Percentiles rank a stretch among this genome's conserved stretches.
phyloP scores from a whole-genome alignment of 2,329 filamentous ascomycete species.

The Cephalotrichum gorgonifer region DNA sequence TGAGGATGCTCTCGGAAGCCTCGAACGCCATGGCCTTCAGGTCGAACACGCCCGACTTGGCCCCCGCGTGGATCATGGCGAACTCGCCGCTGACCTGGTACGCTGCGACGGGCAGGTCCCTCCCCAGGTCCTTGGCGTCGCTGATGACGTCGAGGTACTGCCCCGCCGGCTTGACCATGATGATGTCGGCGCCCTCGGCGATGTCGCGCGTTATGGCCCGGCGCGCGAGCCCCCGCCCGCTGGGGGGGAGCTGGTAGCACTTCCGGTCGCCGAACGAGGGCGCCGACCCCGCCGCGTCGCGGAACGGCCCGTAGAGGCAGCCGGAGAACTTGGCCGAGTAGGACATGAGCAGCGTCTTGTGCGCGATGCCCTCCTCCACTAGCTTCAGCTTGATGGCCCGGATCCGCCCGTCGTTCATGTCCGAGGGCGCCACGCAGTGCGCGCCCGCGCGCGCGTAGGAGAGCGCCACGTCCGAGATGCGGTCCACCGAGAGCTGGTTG shows the following conservation, averaged over 20 bases:
- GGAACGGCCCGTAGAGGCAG: conserved; percentile 93
- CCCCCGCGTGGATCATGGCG: conserved; percentile 93
- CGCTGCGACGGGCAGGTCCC: conserved; percentile 83
- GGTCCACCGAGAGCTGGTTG: conserved; percentile 86
- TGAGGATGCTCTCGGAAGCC: conserved; percentile 82
- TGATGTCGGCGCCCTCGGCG: conserved; percentile 87
- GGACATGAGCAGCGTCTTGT: conserved; percentile 89
- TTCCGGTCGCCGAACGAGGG: conserved; percentile 90
- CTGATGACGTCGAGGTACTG: conserved; percentile 97
- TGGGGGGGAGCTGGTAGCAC: conserved; percentile 94
- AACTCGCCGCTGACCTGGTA: conserved; percentile 97
- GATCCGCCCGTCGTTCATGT: conserved; percentile 98
- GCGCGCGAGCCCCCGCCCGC: conserved; percentile 81
- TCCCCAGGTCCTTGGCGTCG: conserved; percentile 88
- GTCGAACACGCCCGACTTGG: conserved; percentile 94
- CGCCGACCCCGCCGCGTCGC: conserved; percentile 83
- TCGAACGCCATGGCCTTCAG: conserved; percentile 92
- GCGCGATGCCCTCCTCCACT: conserved; percentile 87
- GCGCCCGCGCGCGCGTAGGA: conserved; percentile 93
- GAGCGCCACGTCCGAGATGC: conserved; percentile 94
- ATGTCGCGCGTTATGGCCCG: conserved; percentile 87
- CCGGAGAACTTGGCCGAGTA: conserved; percentile 98
- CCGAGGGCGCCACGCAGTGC: conserved; percentile 91
- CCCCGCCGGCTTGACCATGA: conserved; percentile 97
- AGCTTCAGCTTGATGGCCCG: conserved; percentile 96